Base-by-base conservation (phyloP, 805 yeast genomes). In the Clavispora vitiphila region DNA sequence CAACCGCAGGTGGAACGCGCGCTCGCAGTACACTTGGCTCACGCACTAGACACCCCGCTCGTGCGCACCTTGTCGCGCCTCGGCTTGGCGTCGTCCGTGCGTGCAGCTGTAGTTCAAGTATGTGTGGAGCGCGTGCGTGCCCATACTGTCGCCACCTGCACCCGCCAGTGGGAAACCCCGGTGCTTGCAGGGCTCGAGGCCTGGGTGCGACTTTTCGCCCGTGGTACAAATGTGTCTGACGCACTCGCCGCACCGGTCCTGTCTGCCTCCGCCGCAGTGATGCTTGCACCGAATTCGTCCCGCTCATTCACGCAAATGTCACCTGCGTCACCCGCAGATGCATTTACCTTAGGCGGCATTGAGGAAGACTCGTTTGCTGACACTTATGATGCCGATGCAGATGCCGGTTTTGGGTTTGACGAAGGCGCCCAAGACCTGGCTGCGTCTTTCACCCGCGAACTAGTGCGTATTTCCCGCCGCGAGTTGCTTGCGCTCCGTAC, bases 401-500 rank as follows among this genome's bases (percentile, higher is more conserved):
- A 29, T 9, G 32, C 32, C 12, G 32, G 32, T 19, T 29, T 29
- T 10, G 32, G 32, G 32, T 29, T 29, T 12, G 20, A 29, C 5
- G 32, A 29, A 16, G 32, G 20, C 14, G 20, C 32, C 8, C 32
- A 15, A 5, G 32, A 29, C 3, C 32, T 29, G 32, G 32, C 32
- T 2, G 32, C 32, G 11, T 19, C 49, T 5, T 41, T 44, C 11
- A 39, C 44, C 19, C 41, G 49, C 34, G 63, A 67, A 30, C 52
- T 69, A 27, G 57, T 60, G 11, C 58, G 60, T 34, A 65, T 68
- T 21, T 67, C 70, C 1, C 66, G 65, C 30, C 65, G 66, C 30
- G 69, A 67, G 39, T 49, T 70, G 25, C 63, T 69, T 3, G 52
- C 67, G n/a, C 60, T 81, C 31, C 64, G 93, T 43, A 76, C 72